These are phyloP conservation scores for Yamadazyma scolyti DNA, from an alignment of 805 yeast genomes.

Conservation along the genomic window DNA sequence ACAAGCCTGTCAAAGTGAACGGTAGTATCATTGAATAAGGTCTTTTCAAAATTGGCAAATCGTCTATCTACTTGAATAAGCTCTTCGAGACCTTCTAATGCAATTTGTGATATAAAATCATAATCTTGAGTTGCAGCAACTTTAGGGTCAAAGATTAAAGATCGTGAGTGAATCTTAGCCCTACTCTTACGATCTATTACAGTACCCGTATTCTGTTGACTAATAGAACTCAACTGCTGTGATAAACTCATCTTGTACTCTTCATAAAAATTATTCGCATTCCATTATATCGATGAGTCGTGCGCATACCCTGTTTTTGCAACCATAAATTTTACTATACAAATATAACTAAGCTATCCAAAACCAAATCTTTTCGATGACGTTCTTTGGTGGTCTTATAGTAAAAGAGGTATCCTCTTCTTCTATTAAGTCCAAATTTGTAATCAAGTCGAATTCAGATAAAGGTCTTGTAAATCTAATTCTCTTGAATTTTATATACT, in stretches of 20 bases:
- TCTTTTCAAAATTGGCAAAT: conserved; percentile 62
- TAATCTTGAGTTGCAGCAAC: conserved; percentile 94
- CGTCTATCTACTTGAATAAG: conserved; percentile 70
- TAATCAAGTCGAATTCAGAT: conserved; percentile 56
- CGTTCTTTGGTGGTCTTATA: conserved; percentile 37
- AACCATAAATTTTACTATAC: no score
- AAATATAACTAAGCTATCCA: conserved; percentile 47
- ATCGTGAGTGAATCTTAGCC: conserved; percentile 82
- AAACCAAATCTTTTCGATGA: conserved; percentile 43
- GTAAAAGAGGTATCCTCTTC: conserved; percentile 42
- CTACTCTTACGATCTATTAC: conserved; percentile 84
- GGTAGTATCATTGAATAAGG: conserved; percentile 82
- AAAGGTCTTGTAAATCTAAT: conserved; percentile 44
- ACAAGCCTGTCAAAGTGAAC: conserved; percentile 76
- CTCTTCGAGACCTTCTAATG: conserved; percentile 73
- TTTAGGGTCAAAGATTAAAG: conserved; percentile 80
- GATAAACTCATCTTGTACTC: conserved; percentile 53
- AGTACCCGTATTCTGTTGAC: conserved; percentile 60
- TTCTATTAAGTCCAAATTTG: conserved; percentile 61
- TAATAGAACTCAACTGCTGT: conserved; percentile 73
- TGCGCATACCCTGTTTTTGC: no score
- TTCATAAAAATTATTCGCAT: not conserved
- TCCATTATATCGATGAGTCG: conserved; percentile 1
- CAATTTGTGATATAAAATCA: conserved; percentile 69
- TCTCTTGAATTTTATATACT: conserved; percentile 22